phyloP scores from a whole-genome alignment of 78 protist species.

The Chrysochromulina tobinii region DNA sequence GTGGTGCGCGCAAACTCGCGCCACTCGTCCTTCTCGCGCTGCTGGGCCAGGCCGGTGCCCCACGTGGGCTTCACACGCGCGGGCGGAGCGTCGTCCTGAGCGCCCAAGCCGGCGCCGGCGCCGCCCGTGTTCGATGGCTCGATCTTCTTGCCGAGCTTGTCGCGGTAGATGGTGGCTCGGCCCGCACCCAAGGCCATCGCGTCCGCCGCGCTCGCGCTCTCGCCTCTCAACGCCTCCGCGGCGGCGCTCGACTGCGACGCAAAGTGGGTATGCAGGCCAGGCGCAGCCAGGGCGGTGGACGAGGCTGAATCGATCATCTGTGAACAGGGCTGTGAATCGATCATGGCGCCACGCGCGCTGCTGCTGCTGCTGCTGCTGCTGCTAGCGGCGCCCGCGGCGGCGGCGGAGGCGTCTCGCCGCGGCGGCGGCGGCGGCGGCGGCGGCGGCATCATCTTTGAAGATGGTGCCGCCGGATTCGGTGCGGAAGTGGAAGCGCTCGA shows the following conservation, averaged over 20 bases:
- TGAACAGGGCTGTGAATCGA: too few species aligned
- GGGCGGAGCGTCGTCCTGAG: neutral
- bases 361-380: neutral
- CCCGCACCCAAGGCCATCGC: neutral
- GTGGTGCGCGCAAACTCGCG: neutral
- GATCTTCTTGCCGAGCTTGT: neutral
- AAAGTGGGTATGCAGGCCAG: neutral
- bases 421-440: neutral
- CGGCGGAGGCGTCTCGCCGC: neutral
- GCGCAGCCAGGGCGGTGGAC: neutral
- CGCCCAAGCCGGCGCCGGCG: neutral
- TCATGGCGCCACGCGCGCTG: neutral
- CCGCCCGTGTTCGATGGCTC: neutral
- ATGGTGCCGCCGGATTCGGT: neutral
- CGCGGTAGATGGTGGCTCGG: neutral
- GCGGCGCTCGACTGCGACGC: neutral
- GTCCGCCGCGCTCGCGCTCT: neutral
- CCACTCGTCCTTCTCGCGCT: neutral
- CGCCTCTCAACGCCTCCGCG: neutral
- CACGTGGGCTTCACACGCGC: neutral
- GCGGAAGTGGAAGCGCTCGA: neutral
- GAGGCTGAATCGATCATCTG: too few species aligned
- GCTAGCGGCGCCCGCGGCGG: neutral
- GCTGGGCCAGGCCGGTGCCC: neutral
- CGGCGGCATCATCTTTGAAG: neutral